Conservation (phyloP, 2,329 filamentous ascomycete genomes). For the Calycina herbarum region DNA sequence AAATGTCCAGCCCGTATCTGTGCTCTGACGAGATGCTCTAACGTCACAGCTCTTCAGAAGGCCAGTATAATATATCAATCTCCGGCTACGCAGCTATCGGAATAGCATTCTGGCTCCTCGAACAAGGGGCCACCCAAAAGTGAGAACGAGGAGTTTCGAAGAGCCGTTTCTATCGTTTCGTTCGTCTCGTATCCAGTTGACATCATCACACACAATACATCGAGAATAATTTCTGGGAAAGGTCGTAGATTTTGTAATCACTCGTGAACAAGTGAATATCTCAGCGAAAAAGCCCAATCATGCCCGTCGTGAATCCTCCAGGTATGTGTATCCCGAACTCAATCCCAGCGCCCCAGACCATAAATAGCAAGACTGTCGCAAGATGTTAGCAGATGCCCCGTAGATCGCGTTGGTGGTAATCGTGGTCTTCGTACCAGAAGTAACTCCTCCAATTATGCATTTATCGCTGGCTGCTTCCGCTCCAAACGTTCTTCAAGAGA, state of each 20-base stretch:
- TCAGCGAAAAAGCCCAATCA: slow-evolving; percentile 33
- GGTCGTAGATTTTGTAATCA: slow-evolving; percentile 36
- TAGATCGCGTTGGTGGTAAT: not conserved
- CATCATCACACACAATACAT: slow-evolving; percentile 28
- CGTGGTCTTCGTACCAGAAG: slow-evolving; percentile 31
- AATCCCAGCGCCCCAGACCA: slow-evolving; percentile 28
- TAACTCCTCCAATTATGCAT: slow-evolving; percentile 32
- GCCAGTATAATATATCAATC: slow-evolving; percentile 41
- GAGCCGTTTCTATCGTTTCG: slow-evolving; percentile 27
- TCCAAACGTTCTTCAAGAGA: slow-evolving; percentile 97
- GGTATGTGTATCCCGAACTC: slow-evolving; percentile 25
- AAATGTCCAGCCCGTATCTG: slow-evolving; percentile 67
- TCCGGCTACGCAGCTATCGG: slow-evolving; percentile 38
- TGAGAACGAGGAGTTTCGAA: slow-evolving; percentile 39
- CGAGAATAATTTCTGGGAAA: slow-evolving; percentile 26
- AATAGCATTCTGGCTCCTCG: slow-evolving; percentile 39
- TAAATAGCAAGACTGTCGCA: slow-evolving; percentile 32
- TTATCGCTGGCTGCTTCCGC: slow-evolving; percentile 48
- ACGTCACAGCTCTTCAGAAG: slow-evolving; percentile 65
- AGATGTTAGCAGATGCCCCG: slow-evolving; percentile 22
- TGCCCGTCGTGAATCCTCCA: slow-evolving; percentile 27
- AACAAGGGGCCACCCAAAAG: slow-evolving; percentile 35
- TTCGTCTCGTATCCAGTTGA: slow-evolving; percentile 6
- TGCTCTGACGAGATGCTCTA: slow-evolving; percentile 60
- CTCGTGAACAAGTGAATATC: slow-evolving; percentile 36